Conservation (phyloP, 2,329 filamentous ascomycete species). For the Verticillium longisporum region DNA sequence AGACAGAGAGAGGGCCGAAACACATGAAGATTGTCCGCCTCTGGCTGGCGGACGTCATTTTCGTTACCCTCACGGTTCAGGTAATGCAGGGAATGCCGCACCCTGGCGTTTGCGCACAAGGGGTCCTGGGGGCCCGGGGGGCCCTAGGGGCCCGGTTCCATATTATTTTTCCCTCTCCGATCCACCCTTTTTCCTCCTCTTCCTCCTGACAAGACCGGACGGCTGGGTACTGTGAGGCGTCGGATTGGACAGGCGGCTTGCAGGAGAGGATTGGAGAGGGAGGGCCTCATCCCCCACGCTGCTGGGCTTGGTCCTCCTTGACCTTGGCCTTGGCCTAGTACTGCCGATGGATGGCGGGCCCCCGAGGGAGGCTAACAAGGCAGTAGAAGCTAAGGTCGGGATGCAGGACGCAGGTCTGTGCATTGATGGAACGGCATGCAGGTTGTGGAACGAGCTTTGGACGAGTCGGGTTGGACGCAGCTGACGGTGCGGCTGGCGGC, state of each 20-base stretch:
- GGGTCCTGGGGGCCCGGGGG: no score
- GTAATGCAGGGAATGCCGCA: conserved; percentile 4
- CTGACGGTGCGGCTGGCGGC: neutral
- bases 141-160: neutral
- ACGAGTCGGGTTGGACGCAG: neutral
- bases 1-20: no score
- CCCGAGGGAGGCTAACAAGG: neutral
- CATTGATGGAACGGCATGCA: neutral
- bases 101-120: neutral
- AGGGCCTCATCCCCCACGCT: neutral
- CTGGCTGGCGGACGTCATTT: conserved; percentile 1
- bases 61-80: conserved; percentile 11
- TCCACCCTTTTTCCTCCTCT: no score
- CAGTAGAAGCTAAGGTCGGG: neutral
- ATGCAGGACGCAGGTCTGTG: neutral
- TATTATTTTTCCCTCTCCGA: no score
- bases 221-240: neutral
- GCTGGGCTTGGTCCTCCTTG: neutral
- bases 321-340: neutral
- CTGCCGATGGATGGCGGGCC: neutral
- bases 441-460: neutral
- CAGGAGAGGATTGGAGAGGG: neutral
- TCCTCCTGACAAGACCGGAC: neutral
- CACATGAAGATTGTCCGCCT: neutral
- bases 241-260: neutral